Evolutionary conservation across 179 eudicot genomes (phyloP), one percentile per base, ranked within the genome.

Genomic region (Vitellaria paradoxa): DNA sequence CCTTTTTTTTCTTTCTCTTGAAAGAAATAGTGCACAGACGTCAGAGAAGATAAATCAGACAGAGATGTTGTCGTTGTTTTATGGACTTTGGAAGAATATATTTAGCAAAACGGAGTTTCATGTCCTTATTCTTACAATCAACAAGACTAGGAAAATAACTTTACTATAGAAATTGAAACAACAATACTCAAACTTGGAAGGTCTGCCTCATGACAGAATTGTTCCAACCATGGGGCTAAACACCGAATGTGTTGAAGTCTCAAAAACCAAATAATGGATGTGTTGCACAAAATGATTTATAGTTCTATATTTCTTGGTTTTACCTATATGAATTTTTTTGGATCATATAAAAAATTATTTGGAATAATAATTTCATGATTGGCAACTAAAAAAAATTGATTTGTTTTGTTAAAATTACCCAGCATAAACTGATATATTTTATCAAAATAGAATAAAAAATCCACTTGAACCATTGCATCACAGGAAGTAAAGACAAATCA

Each of bases 131-230:
- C 98, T 96, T 52, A 98, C 98, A 61, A 96, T 93, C 49, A 96
- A 93, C 91, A 96, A 93, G 85, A 93, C 98, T 84, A 98, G 99
- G 40, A 96, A 96, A 86, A 96, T 98, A 70, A 97, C 52, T 49
- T 49, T 49, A 49, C 52, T 49, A 49, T n/a, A n/a, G n/a, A n/a
- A n/a, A n/a, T n/a, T n/a, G n/a, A n/a, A n/a, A n/a, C n/a, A n/a
- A n/a, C n/a, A n/a, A n/a, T n/a, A n/a, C n/a, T n/a, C n/a, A n/a
- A n/a, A n/a, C n/a, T n/a, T n/a, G n/a, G n/a, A n/a, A n/a, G n/a
- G n/a, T n/a, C n/a, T n/a, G n/a, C n/a, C n/a, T n/a, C n/a, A n/a
- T n/a, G n/a, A n/a, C n/a, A n/a, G n/a, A n/a, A n/a, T n/a, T n/a
- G n/a, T n/a, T n/a, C n/a, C n/a, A n/a, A n/a, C n/a, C n/a, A n/a